Percentiles rank a stretch among this genome's conserved stretches.
phyloP scores from a whole-genome alignment of 1,284 basidiomycete genomes.

The Ganoderma meredithae region DNA sequence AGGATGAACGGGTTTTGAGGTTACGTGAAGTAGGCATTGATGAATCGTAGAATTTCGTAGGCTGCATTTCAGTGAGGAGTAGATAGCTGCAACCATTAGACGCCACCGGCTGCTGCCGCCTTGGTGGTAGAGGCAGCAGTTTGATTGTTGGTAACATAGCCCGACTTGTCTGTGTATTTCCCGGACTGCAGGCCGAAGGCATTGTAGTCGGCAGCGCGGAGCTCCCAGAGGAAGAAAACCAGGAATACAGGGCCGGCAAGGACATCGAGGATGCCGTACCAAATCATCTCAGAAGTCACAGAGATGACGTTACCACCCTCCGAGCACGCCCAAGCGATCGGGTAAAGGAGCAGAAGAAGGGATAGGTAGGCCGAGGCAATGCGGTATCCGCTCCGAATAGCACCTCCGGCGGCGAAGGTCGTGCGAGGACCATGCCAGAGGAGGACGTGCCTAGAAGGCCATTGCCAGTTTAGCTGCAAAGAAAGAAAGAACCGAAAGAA shows the following conservation, averaged over 20 bases:
- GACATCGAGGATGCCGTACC: slow-evolving; percentile 69
- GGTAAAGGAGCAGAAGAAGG: slow-evolving; percentile 61
- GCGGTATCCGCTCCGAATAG: slow-evolving; percentile 51
- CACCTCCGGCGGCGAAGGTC: slow-evolving; percentile 45
- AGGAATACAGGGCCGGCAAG: slow-evolving; percentile 61
- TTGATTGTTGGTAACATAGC: slow-evolving; percentile 6
- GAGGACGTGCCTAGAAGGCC: slow-evolving; percentile 40
- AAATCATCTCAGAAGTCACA: slow-evolving; percentile 54
- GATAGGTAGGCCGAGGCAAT: slow-evolving; percentile 51
- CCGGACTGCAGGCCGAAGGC: slow-evolving; percentile 40
- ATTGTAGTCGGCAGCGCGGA: slow-evolving; percentile 41
- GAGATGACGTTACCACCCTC: slow-evolving; percentile 58
- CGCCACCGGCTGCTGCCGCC: slow-evolving; percentile 23
- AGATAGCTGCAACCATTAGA: slow-evolving; percentile 8
- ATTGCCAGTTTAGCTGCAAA: not conserved
- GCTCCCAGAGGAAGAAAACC: slow-evolving; percentile 41
- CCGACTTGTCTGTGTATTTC: slow-evolving; percentile 37
- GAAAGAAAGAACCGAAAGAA: not conserved
- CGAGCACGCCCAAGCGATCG: slow-evolving; percentile 54
- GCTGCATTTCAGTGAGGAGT: not conserved
- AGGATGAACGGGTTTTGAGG: not conserved
- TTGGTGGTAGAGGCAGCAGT: slow-evolving; percentile 11
- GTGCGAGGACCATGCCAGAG: slow-evolving; percentile 42
- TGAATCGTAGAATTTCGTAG: slow-evolving; percentile 10
- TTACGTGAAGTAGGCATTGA: slow-evolving; percentile 13